Evolutionary conservation across 192 early-diverging fungal species (phyloP).

Genomic region (Coemansia sp.): DNA sequence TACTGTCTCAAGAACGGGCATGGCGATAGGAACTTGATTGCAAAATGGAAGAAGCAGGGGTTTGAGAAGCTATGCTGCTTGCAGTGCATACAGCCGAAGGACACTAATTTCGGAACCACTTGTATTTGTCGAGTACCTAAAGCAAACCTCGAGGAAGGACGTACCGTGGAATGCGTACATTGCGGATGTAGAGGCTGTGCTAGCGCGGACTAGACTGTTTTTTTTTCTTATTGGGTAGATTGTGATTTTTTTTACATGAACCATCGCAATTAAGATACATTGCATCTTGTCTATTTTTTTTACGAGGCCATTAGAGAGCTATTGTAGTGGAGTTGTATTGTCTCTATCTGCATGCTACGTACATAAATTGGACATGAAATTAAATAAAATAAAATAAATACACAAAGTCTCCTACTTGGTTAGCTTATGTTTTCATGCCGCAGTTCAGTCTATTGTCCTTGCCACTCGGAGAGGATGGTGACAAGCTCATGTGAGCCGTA

Average conservation of each 20-base stretch:
- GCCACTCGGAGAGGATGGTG: neutral
- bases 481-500: neutral
- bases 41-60: slow-evolving; percentile 97
- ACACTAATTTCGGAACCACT: slow-evolving; percentile 96
- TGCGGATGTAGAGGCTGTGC: slow-evolving; percentile 87
- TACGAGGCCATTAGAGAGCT: neutral
- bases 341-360: neutral
- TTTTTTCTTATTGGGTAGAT: neutral
- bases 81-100: slow-evolving; percentile 93
- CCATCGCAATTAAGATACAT: slow-evolving; percentile 45
- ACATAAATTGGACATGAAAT: slow-evolving; percentile 2
- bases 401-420: neutral
- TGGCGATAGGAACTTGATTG: slow-evolving; percentile 91
- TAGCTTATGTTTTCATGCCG: neutral
- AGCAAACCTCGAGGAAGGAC: slow-evolving; percentile 84
- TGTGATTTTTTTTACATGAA: slow-evolving; percentile 4
- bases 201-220: slow-evolving; percentile 53
- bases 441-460: neutral
- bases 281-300: slow-evolving; percentile 13
- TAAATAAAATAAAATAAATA: neutral
- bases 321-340: neutral
- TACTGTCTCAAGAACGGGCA: slow-evolving; percentile 90
- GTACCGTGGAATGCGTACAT: slow-evolving; percentile 88
- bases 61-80: slow-evolving; percentile 98
- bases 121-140: slow-evolving; percentile 97